Percentiles rank a stretch among this genome's conserved stretches.
phyloP scores from a whole-genome alignment of 768 basidiomycete species.

The Panaeolus papilionaceus region DNA sequence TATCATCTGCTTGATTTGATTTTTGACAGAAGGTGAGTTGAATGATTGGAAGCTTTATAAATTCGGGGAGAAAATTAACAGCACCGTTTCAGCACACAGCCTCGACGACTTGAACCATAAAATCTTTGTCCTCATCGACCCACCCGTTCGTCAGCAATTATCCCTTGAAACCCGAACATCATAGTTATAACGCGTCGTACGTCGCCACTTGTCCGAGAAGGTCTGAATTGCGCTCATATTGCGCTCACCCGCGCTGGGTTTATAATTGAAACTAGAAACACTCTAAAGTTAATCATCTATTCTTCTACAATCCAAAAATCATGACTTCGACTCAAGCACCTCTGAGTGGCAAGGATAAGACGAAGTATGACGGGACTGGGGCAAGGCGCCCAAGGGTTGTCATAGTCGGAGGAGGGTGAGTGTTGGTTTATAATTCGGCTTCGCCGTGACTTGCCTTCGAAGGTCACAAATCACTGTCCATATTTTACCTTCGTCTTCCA shows the following conservation, averaged over 20 bases:
- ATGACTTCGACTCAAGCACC: background rate
- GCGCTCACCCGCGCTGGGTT: background rate
- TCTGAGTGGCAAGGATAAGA: background rate
- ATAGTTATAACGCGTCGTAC: background rate
- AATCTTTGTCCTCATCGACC: background rate
- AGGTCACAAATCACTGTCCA: background rate
- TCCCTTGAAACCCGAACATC: background rate
- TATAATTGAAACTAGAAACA: background rate
- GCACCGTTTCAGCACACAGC: background rate
- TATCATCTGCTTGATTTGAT: constrained; percentile 10
- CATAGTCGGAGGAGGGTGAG: constrained; percentile 60
- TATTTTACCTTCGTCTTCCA: too few species aligned
- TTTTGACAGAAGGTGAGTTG: background rate
- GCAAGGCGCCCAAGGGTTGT: constrained; percentile 32
- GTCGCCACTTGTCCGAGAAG: too few species aligned
- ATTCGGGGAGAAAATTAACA: background rate
- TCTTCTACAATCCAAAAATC: background rate
- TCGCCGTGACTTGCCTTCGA: background rate
- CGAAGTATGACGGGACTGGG: background rate
- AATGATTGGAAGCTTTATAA: background rate
- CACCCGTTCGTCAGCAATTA: background rate
- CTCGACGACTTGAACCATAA: background rate
- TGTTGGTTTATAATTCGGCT: background rate
- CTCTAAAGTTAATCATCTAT: background rate
- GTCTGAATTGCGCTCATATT: background rate